Percentiles rank a stretch among this genome's conserved stretches.
phyloP scores from a whole-genome alignment of 306 rosid genomes.

The Cicer bijugum region DNA sequence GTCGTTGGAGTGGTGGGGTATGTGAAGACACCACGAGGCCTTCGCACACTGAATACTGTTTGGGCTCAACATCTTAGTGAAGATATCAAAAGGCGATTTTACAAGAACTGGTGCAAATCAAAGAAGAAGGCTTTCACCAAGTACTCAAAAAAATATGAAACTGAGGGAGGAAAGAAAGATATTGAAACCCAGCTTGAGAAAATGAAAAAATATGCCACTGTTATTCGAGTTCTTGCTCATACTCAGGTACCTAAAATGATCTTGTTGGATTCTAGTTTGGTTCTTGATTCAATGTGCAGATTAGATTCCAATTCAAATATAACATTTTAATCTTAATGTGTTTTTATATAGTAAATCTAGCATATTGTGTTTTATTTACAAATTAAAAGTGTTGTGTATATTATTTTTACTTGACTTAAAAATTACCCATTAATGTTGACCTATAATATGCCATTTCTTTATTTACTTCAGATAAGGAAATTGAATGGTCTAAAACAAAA shows the following conservation, averaged over 20 bases:
- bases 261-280: neutral
- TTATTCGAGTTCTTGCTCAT: constrained; percentile 78
- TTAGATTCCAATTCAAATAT: neutral
- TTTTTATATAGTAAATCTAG: constrained; percentile 4
- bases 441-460: neutral
- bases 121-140: constrained; percentile 82
- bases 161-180: constrained; percentile 70
- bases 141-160: constrained; percentile 60
- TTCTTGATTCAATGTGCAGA: neutral
- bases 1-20: constrained; percentile 82
- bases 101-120: constrained; percentile 84
- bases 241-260: constrained; percentile 60
- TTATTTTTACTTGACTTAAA: neutral
- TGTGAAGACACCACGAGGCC: constrained; percentile 70
- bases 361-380: neutral
- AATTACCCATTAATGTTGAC: neutral
- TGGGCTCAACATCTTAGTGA: constrained; percentile 91
- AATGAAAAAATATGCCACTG: constrained; percentile 65
- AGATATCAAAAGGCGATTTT: constrained; percentile 72
- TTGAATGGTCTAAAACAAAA: constrained; percentile 87
- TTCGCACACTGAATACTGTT: constrained; percentile 64
- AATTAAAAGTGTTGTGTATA: neutral
- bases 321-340: neutral
- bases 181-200: constrained; percentile 63
- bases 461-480: constrained; percentile 61